Evolutionary conservation across 2,329 filamentous ascomycete species (phyloP), one percentile per base, ranked within the genome.

Genomic region (Geoglossum cookeanum): DNA sequence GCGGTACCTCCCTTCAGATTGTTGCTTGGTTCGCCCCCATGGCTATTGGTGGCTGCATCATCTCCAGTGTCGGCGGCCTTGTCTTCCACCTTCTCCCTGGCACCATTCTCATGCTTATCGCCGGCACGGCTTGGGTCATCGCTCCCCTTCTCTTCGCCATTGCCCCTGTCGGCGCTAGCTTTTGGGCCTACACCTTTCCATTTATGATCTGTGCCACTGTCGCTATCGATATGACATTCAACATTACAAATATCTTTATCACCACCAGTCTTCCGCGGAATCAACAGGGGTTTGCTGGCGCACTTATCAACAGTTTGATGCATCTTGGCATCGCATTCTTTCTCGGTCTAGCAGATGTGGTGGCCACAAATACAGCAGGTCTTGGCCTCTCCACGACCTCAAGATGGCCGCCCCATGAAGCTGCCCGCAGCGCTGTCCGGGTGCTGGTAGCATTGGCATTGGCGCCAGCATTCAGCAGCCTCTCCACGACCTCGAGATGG

Each of bases 161-260:
- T 0, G 66, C 45, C 59, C 69, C 58, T 1, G 45, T 64, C 7
- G 65, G 48, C 32, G 51, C 59, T 2, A 58, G 57, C n/a, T 61
- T 59, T 53, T 70, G 68, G 68, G 66, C 65, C 1, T 70, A 67
- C 60, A 62, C 69, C 49, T 69, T 70, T 57, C 66, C 68, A 6
- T 62, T 68, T 1, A 76, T 74, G 71, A 69, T 77, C 3, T 79
- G 80, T 60, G 77, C 76, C 11, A 90, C 85, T 0, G 72, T 89
- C 37, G 84, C 83, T 17, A 80, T 89, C 59, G 86, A 91, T 64
- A 80, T 89, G 57, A 80, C 80, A 5, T 89, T 83, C 69, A 87
- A 84, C 64, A 77, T 89, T 1, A 78, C 81, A 17, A 89, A 85
- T 63, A 78, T 90, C 59, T 90, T 86, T 68, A 84, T 88, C 66